phyloP scores from a whole-genome alignment of 2,329 filamentous ascomycete species.

The Cladophialophora psammophila region DNA sequence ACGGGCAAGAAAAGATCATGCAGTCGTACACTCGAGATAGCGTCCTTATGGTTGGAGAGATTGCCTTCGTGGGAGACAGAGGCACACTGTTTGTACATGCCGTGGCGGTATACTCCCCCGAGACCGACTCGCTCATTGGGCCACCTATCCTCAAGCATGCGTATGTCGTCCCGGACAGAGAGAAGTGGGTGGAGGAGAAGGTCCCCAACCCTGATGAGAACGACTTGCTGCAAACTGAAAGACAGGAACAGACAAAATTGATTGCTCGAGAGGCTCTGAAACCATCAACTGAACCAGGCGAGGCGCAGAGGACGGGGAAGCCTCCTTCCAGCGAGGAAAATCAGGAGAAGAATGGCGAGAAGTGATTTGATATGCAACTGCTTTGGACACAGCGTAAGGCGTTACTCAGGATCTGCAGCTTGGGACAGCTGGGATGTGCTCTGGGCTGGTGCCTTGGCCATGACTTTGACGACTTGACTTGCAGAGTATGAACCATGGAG shows the following conservation, averaged over 20 bases:
- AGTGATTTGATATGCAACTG: conserved; percentile 4
- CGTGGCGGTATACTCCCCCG: conserved; percentile 34
- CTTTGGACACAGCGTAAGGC: neutral
- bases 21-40: conserved; percentile 20
- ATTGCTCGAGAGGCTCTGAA: conserved; percentile 8
- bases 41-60: conserved; percentile 27
- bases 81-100: conserved; percentile 33
- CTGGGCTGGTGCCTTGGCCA: neutral
- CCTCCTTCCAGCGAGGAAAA: conserved; percentile 7
- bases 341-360: conserved; percentile 18
- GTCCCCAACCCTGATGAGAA: neutral
- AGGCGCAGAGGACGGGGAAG: conserved; percentile 6
- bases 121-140: conserved; percentile 28
- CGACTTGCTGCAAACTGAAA: neutral
- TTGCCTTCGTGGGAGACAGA: conserved; percentile 32
- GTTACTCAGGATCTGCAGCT: neutral
- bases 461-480: neutral
- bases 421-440: neutral
- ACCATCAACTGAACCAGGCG: neutral
- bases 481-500: neutral
- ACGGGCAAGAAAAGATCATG: conserved; percentile 15
- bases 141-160: conserved; percentile 25
- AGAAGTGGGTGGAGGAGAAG: conserved; percentile 25
- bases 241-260: neutral
- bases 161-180: conserved; percentile 28